Conservation (phyloP, 192 early-diverging fungal species). For the Backusella luteola region DNA sequence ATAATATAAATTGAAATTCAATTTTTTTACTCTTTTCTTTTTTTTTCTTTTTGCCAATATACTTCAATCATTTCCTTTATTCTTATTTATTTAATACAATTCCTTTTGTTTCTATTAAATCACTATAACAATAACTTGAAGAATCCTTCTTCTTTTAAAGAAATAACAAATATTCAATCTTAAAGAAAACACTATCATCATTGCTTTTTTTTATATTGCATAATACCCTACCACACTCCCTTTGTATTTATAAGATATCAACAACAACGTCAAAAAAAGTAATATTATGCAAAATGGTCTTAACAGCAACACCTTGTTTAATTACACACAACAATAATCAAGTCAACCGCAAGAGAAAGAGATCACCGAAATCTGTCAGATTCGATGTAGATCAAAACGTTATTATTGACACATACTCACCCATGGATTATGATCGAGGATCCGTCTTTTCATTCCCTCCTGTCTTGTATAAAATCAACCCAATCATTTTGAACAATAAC, state of each 20-base stretch:
- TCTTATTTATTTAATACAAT: background rate
- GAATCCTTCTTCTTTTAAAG: background rate
- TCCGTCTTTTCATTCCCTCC: constrained; percentile 18
- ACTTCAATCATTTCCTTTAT: background rate
- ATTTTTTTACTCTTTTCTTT: background rate
- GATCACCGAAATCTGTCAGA: constrained; percentile 16
- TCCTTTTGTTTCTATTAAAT: background rate
- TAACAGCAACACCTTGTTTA: constrained; percentile 6
- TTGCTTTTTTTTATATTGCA: background rate
- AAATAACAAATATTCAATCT: background rate
- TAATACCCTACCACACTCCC: background rate
- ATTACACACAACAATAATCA: background rate
- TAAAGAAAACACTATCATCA: background rate
- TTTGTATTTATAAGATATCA: background rate
- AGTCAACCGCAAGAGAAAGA: constrained; percentile 4
- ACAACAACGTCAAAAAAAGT: background rate
- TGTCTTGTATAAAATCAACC: constrained; percentile 26
- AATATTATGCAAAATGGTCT: constrained; percentile 7
- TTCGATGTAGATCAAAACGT: constrained; percentile 21
- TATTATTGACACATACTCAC: constrained; percentile 25
- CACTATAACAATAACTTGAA: background rate
- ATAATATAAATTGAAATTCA: background rate
- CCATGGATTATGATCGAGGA: constrained; percentile 26
- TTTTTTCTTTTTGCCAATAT: background rate
- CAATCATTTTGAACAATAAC: background rate